Evolutionary conservation across 345 rosid species (phyloP).

Genomic region (rapeseed (Brassica napus)): Da-Ae NC_063448.1:1714501-1715000

Average conservation of each 20-base stretch:
- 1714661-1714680: background rate
- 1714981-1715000: no score
- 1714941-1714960: background rate
- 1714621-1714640: background rate
- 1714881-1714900: no score
- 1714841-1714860: background rate
- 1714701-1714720: background rate
- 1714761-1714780: background rate
- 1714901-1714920: background rate
- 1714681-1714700: background rate
- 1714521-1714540: background rate
- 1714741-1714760: background rate
- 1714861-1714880: background rate
- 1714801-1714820: background rate
- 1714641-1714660: background rate
- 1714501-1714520: background rate
- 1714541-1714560: slow-evolving; percentile 3
- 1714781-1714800: background rate
- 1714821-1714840: background rate
- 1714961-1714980: background rate
- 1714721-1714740: background rate
- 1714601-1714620: background rate
- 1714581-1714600: background rate
- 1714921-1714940: background rate
- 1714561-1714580: background rate